These are phyloP conservation scores for Leishmania turanica DNA, from an alignment of 208 protist genomes.

Conservation along the genomic window DNA sequence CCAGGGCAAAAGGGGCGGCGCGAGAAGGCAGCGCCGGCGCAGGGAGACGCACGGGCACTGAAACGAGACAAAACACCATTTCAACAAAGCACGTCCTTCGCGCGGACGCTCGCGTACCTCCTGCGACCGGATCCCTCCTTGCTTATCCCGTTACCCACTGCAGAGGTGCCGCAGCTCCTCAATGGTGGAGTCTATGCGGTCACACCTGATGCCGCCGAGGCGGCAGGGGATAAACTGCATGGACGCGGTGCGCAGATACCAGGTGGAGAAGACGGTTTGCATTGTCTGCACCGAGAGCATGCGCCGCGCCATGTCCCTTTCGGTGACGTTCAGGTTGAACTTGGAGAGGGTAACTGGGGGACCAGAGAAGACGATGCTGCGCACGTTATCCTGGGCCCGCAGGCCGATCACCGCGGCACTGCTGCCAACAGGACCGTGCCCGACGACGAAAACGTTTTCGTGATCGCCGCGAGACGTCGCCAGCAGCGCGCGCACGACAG, in stretches of 20 bases:
- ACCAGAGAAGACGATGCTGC: constrained; percentile 39
- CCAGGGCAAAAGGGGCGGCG: background rate
- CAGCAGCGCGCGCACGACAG: background rate
- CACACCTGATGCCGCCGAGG: constrained; percentile 25
- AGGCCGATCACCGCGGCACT: constrained; percentile 28
- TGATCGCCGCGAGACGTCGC: background rate
- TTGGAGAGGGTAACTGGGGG: constrained; percentile 22
- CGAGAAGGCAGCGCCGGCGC: background rate
- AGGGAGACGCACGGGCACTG: background rate
- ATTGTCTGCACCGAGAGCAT: constrained; percentile 40
- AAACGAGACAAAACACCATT: too few species aligned
- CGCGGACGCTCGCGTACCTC: too few species aligned
- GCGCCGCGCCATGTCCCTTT: constrained; percentile 13
- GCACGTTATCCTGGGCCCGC: constrained; percentile 12
- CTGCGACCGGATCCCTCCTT: too few species aligned
- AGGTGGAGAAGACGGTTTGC: constrained; percentile 29
- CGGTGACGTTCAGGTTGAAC: constrained; percentile 3
- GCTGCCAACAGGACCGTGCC: constrained; percentile 28
- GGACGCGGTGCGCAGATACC: constrained; percentile 38
- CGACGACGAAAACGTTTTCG: constrained; percentile 41
- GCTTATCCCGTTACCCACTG: background rate
- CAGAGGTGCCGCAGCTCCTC: constrained; percentile 30
- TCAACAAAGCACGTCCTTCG: background rate
- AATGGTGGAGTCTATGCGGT: constrained; percentile 42
- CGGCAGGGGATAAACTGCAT: constrained; percentile 52